These are phyloP conservation scores for Fusarium udum DNA, from an alignment of 2,329 filamentous ascomycete genomes.

Conservation along the genomic window DNA sequence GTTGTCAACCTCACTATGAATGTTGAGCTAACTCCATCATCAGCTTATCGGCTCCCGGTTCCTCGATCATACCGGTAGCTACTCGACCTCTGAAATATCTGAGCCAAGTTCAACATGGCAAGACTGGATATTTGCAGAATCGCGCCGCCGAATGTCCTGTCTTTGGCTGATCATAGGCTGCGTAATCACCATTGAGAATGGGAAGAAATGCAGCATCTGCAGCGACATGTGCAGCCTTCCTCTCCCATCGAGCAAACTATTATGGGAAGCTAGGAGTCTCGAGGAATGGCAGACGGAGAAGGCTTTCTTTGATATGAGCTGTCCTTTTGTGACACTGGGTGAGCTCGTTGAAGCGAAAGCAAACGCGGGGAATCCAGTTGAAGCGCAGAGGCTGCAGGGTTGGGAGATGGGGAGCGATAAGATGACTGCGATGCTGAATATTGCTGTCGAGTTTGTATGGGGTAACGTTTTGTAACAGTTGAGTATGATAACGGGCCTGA, in stretches of 20 bases:
- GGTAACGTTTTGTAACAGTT: not conserved
- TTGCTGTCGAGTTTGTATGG: slow-evolving; percentile 39
- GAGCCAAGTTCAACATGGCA: slow-evolving; percentile 40
- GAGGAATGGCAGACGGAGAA: slow-evolving; percentile 43
- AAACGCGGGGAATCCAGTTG: not conserved
- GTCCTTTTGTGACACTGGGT: slow-evolving; percentile 25
- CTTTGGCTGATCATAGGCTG: slow-evolving; percentile 41
- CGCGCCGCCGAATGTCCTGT: slow-evolving; percentile 40
- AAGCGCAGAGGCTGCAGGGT: slow-evolving; percentile 25
- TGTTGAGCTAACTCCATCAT: fast-evolving
- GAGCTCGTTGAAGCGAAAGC: slow-evolving; percentile 24
- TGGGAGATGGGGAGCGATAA: slow-evolving; percentile 44
- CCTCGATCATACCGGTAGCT: slow-evolving; percentile 1
- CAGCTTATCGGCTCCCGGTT: slow-evolving; percentile 30
- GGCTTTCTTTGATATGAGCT: slow-evolving; percentile 20
- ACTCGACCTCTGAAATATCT: slow-evolving; percentile 19
- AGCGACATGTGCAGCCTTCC: slow-evolving; percentile 13
- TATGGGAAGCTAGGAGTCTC: slow-evolving; percentile 40
- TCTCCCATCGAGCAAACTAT: slow-evolving; percentile 26
- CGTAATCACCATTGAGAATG: slow-evolving; percentile 32
- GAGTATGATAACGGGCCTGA: not conserved
- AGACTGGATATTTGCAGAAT: slow-evolving; percentile 47
- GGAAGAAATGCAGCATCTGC: slow-evolving; percentile 3
- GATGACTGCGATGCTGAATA: slow-evolving; percentile 33
- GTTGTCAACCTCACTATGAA: not conserved